These are phyloP conservation scores for Annulohypoxylon moriforme DNA, from an alignment of 495 filamentous ascomycete species.

Conservation along the genomic window DNA sequence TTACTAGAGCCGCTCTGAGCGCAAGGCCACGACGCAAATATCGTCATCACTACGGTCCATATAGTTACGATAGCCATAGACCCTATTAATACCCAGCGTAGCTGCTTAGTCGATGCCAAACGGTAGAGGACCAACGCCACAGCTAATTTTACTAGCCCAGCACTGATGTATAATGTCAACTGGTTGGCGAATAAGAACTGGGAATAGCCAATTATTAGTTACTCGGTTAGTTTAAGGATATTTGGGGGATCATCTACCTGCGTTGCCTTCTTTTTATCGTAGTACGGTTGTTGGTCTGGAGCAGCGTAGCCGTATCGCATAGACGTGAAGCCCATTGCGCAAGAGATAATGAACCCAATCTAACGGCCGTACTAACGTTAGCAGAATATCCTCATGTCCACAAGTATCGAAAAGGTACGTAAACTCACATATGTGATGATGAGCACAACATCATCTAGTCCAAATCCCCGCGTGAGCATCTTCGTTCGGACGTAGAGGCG, in stretches of 20 bases:
- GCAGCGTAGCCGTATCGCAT: slow-evolving; percentile 48
- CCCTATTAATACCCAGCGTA: slow-evolving; percentile 36
- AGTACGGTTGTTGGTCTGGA: slow-evolving; percentile 39
- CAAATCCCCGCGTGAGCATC: slow-evolving; percentile 40
- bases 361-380: slow-evolving; percentile 16
- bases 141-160: slow-evolving; percentile 45
- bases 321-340: slow-evolving; percentile 44
- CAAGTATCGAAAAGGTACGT: background rate
- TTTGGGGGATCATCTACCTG: slow-evolving; percentile 17
- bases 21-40: slow-evolving; percentile 47
- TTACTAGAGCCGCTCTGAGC: slow-evolving; percentile 43
- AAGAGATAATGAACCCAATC: slow-evolving; percentile 45
- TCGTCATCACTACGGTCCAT: slow-evolving; percentile 47
- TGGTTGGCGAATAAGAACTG: slow-evolving; percentile 48
- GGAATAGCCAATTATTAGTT: slow-evolving; percentile 4
- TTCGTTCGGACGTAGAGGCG: slow-evolving; percentile 45
- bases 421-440: slow-evolving; percentile 42
- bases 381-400: background rate
- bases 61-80: slow-evolving; percentile 42
- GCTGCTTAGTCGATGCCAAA: slow-evolving; percentile 33
- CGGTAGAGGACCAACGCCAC: slow-evolving; percentile 48
- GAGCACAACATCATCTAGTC: slow-evolving; percentile 46
- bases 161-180: slow-evolving; percentile 44
- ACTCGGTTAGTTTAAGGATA: background rate
- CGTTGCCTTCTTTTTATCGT: slow-evolving; percentile 29